These are phyloP conservation scores for Sporisorium scitamineum DNA, from an alignment of 1,284 basidiomycete species.

Conservation along the genomic window DNA sequence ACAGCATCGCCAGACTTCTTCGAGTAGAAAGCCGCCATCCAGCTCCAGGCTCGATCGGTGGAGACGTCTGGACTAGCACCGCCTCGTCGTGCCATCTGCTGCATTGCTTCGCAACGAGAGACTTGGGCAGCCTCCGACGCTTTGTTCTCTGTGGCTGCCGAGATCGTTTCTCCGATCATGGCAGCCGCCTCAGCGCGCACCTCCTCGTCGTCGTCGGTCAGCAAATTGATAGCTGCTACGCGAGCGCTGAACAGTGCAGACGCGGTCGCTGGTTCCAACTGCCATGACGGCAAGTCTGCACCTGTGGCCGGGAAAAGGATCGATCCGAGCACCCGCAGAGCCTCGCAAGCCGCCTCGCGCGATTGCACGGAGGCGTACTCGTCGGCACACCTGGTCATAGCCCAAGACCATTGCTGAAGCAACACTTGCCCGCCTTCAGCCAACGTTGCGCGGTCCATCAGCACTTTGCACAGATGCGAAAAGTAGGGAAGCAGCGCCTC, in stretches of 20 bases:
- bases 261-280: background rate
- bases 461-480: conserved; percentile 35
- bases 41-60: conserved; percentile 49
- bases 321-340: conserved; percentile 28
- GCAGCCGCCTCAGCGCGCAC: conserved; percentile 50
- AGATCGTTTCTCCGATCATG: conserved; percentile 44
- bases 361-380: conserved; percentile 51
- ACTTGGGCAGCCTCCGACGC: background rate
- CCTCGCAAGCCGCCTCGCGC: conserved; percentile 40
- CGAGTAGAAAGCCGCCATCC: conserved; percentile 45
- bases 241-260: conserved; percentile 36
- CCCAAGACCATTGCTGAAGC: conserved; percentile 34
- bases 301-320: conserved; percentile 28
- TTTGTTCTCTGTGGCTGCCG: background rate
- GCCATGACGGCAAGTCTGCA: background rate
- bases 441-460: background rate
- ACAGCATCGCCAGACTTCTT: background rate
- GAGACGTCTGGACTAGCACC: conserved; percentile 47
- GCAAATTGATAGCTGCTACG: conserved; percentile 42
- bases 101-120: conserved; percentile 33
- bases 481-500: conserved; percentile 58
- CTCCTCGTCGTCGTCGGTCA: conserved; percentile 56
- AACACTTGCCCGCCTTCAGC: background rate
- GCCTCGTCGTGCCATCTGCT: conserved; percentile 28
- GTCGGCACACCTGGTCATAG: conserved; percentile 33